phyloP scores from a whole-genome alignment of 768 basidiomycete species.

The Baorangia bicolor region DNA sequence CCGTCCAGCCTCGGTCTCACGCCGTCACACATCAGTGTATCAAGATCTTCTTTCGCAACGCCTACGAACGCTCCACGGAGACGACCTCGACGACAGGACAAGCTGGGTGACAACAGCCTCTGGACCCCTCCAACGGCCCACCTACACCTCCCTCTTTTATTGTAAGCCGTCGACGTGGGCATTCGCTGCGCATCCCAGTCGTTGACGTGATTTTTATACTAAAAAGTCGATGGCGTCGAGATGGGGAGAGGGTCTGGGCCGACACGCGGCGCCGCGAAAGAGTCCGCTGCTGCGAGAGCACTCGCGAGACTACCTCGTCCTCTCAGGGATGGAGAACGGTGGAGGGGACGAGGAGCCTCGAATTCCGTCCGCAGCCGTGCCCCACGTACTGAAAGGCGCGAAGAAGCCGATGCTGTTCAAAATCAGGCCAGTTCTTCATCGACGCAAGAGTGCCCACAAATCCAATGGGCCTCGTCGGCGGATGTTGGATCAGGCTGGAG shows the following conservation, averaged over 20 bases:
- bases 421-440: neutral
- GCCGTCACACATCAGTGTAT: neutral
- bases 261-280: constrained; percentile 1
- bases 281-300: constrained; percentile 15
- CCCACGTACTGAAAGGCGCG: neutral
- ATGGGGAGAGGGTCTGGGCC: constrained; percentile 11
- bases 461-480: neutral
- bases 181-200: neutral
- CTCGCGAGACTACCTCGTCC: constrained; percentile 1
- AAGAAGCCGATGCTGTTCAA: neutral
- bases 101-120: constrained; percentile 6
- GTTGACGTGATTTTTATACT: neutral
- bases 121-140: constrained; percentile 4
- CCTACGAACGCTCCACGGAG: neutral
- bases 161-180: neutral
- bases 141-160: constrained; percentile 7
- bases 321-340: too few species aligned
- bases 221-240: constrained; percentile 10
- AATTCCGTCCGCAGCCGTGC: too few species aligned
- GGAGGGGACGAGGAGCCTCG: too few species aligned
- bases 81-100: neutral
- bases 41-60: neutral
- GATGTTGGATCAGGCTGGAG: neutral
- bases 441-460: neutral
- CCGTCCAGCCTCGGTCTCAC: neutral